Base-by-base conservation (phyloP, 768 basidiomycete species). In the Lentinula sp. region DNA sequence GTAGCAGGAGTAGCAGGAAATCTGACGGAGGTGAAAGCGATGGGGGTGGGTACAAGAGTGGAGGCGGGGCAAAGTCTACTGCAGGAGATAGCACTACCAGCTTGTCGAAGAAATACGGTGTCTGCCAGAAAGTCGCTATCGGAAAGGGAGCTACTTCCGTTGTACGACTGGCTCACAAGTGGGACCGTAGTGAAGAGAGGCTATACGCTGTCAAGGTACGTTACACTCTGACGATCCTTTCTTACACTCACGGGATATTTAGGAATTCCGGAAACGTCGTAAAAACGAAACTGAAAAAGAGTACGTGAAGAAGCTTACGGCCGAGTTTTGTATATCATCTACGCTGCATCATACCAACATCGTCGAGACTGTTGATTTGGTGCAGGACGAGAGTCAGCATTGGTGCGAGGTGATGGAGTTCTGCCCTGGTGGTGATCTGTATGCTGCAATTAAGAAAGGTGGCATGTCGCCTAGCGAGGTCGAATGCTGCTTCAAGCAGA, bases 351-450 rank as follows among this genome's bases (percentile, higher is more conserved):
- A 96, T 70, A 78, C 86, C 69, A 98, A 98, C 72, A 85, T 98
- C 68, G 95, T 98, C 70, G 95, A 98, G 78, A 99, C 96, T 6
- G 96, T 99, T 61, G 96, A 99, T 73, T 87, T 99, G 62, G 91
- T 99, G n/a, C 97, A 99, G 68, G 97, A 99, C 74, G 96, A 99
- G 75, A 84, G 78, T 64, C 88, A 93, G 64, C 88, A 94, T 69
- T 99, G 96, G 96, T 99, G 96, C 70, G 97, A 98, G 73, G 96
- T 99, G 50, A 98, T 99, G 96, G 97, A 98, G 73, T 99, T 94
- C 71, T 99, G 96, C 70, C 95, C 95, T 3, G 97, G 97, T 48
- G 96, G 96, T 2, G 96, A 99, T 76, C 81, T 99, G 39, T 99
- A 99, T 71, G 95, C 95, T 32, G 96, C 95, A 41, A 99, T 99